These are phyloP conservation scores for Catenaria anguillulae DNA, from an alignment of 371 early-diverging fungal genomes.

Conservation along the genomic window DNA sequence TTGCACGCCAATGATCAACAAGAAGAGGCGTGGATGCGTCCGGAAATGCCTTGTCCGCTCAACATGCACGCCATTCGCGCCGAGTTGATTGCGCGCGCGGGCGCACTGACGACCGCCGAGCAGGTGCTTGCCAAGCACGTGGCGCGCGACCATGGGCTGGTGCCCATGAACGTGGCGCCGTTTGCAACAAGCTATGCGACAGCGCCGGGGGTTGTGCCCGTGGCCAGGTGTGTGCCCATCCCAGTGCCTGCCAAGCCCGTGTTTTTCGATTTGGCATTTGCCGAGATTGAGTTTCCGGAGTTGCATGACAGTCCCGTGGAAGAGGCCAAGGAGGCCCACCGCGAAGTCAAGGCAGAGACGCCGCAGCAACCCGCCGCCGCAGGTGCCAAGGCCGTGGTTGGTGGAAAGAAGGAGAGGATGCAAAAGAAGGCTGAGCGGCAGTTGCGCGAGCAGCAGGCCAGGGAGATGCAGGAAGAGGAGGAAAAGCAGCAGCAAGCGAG, in stretches of 20 bases:
- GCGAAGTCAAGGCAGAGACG: not conserved
- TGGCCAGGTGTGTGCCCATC: constrained; percentile 13
- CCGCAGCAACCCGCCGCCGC: not conserved
- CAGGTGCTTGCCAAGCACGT: not conserved
- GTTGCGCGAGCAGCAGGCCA: no score
- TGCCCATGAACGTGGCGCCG: no score
- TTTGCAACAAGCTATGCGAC: no score
- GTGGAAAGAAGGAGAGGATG: no score
- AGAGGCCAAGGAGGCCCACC: not conserved
- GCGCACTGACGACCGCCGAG: not conserved
- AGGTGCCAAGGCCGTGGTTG: no score
- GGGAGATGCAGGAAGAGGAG: not conserved
- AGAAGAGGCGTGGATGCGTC: no score
- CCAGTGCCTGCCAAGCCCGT: constrained; percentile 61
- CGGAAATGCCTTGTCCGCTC: no score
- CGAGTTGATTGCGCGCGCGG: not conserved
- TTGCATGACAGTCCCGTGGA: constrained; percentile 10
- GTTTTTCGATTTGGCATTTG: constrained; percentile 64
- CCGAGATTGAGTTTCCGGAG: constrained; percentile 46
- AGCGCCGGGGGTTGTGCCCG: no score
- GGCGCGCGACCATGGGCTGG: no score
- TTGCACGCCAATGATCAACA: no score
- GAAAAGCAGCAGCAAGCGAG: not conserved
- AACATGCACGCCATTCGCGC: no score
- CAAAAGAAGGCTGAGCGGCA: no score